Conservation (phyloP, 1,139 yeast species). For the Geotrichum siamense region DNA sequence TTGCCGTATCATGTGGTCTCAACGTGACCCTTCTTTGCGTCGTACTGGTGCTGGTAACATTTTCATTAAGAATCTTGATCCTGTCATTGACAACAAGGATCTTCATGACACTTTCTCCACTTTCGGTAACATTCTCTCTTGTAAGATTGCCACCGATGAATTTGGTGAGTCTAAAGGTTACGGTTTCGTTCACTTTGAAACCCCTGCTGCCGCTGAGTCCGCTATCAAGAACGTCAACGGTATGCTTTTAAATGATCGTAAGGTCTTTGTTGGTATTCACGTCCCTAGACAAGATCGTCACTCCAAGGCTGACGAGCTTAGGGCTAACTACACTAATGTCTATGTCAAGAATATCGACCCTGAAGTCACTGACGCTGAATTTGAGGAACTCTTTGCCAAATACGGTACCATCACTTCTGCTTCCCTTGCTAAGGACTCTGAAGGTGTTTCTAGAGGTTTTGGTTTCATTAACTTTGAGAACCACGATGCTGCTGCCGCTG, state of each 20-base stretch:
- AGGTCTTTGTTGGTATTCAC: slow-evolving; percentile 94
- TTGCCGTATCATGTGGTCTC: slow-evolving; percentile 99
- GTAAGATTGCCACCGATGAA: slow-evolving; percentile 96
- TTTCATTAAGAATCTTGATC: slow-evolving; percentile 96
- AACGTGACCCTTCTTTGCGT: slow-evolving; percentile 95
- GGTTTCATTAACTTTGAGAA: slow-evolving; percentile 88
- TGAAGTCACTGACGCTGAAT: slow-evolving; percentile 63
- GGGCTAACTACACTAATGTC: slow-evolving; percentile 91
- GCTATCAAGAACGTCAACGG: slow-evolving; percentile 98
- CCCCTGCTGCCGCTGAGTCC: slow-evolving; percentile 85
- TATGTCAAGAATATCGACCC: slow-evolving; percentile 83
- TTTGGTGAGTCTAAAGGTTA: slow-evolving; percentile 90
- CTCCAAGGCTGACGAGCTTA: slow-evolving; percentile 84
- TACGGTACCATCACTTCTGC: slow-evolving; percentile 82
- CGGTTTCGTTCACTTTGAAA: slow-evolving; percentile 96
- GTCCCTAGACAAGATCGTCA: slow-evolving; percentile 91
- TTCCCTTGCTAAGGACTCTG: slow-evolving; percentile 71
- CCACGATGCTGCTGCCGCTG: slow-evolving; percentile 84
- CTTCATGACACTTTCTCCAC: slow-evolving; percentile 96
- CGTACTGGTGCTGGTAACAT: slow-evolving; percentile 96
- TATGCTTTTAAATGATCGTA: slow-evolving; percentile 95
- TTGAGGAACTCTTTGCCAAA: slow-evolving; percentile 63
- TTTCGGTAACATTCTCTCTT: slow-evolving; percentile 91
- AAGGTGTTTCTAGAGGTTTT: slow-evolving; percentile 90
- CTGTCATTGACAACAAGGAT: slow-evolving; percentile 98